Base-by-base conservation (phyloP, 1,284 basidiomycete genomes). In the Trametes pubescens region DNA sequence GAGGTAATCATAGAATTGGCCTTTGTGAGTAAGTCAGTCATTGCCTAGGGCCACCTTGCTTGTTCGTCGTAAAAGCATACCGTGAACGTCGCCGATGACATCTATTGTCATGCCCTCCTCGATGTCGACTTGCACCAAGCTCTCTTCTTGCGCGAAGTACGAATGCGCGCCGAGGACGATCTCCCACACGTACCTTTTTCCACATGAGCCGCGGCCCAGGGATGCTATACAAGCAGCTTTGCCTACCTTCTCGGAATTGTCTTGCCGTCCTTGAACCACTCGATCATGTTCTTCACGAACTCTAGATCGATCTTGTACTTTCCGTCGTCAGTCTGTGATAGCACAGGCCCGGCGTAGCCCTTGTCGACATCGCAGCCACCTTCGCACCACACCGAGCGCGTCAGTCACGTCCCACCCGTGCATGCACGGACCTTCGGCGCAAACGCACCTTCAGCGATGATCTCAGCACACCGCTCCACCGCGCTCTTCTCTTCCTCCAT, bases 1-100 rank as follows among this genome's bases (percentile, higher is more conserved):
- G 60, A 96, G 80, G 72, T 99, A 85, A 78, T 99, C 97, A 77
- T 94, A 99, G 80, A 93, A 97, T 85, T 98, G 96, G 24, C 94
- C 92, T 95, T 32, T 68, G 35, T 34, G 44, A 35, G 48, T 2
- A n/a, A 16, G 35, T 51, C 29, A 18, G 29, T 56, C 55, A 69
- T 51, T 22, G 66, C 40, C n/a, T 29, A 8, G 18, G 13, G 18
- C 40, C 3, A n/a, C 14, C 2, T 18, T 16, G 14, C 6, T 7
- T 37, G 11, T 10, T 47, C 22, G 2, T 46, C 21, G 47, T 14
- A 49, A 46, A 48, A n/a, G 77, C 82, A 66, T 74, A 90, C 92
- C 92, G 76, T 94, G 93, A 14, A 94, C 94, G 77, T 96, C 95
- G 22, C 95, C 96, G 72, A 96, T 95, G 69, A 99, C 89, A 79